Evolutionary conservation across 1,284 basidiomycete genomes (phyloP), one percentile per base, ranked within the genome.

Genomic region (Austroboletus niveus): DNA sequence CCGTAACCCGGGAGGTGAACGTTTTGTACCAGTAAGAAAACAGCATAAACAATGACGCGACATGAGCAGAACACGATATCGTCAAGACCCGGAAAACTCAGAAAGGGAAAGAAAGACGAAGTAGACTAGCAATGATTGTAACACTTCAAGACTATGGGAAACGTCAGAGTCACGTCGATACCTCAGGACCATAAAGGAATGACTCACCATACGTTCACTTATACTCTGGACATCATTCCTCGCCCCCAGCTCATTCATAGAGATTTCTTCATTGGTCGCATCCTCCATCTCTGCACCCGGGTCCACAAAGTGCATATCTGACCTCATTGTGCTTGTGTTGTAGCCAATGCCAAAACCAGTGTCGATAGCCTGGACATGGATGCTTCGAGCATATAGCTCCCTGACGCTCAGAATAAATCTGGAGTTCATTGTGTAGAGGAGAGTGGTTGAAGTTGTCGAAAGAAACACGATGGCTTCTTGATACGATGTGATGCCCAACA

Each of bases 381-480:
- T 0, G 6, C 8, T 22, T 10, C 32, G 29, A 8, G 38, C 47
- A 39, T 57, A 27, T 0, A 58, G 22, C 1, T 57, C 47, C 34
- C 56, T 30, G 0, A 57, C 34, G 14, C 47, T 55, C 17, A 57
- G 14, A 20, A 57, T 49, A 20, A 57, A 57, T 14, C 51, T 8
- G 5, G 55, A 32, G 3, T 58, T 47, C 5, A 54, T 14, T 12
- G 47, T 22, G 9, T 34, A 57, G 4, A 45, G 32, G 2, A 58
- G 24, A 7, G 34, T 12, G 1, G 22, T 1, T 15, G 14, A 4
- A 6, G 10, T 2, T 15, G 36, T 2, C 8, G 3, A 31, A 8
- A 54, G 24, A 15, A 49, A 1, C 1, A 36, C 29, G 7, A 5
- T 32, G 5, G 14, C 4, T n/a, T 39, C 35, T 15, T 35, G 48